Base-by-base conservation (phyloP, 73 alveolate species). In the Tetrahymena malaccensis region DNA sequence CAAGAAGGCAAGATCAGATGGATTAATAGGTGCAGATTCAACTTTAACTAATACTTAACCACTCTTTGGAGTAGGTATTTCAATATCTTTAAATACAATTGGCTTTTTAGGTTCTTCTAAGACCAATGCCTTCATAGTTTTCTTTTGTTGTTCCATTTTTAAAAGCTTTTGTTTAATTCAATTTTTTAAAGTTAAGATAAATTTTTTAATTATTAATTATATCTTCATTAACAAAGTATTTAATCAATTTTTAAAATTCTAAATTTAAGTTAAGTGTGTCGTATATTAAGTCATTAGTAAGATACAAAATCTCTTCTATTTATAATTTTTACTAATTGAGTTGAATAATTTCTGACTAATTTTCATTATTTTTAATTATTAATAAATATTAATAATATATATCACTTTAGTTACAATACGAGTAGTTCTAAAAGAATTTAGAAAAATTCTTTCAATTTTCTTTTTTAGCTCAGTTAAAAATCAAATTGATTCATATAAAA, bases 21-120 rank as follows among this genome's bases (percentile, higher is more conserved):
- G 99, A 96, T 98, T 95, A 33, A 97, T 89, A 22, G 99, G 98
- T 19, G 98, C 95, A 50, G 97, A 94, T 38, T 94, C 98, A 16
- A 98, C 97, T 93, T 94, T 96, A 33, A 98, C 84, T 19, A 98
- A 96, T 22, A 98, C 96, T 94, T 97, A 34, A 7, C 98, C 99
- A 25, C 89, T 70, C 3, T 84, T 38, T 12, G 98, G 96, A 12
- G 27, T 55, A 85, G 98, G 98, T 19, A 96, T 94, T 35, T 83
- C 96, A 43, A 96, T 34, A 33, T 94, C 97, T 31, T 34, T 84
- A 6, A 96, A 94, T 93, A 43, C 25, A 11, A 43, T 31, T 11
- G 93, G 93, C 93, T 94, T 84, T 35, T 94, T 94, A 31, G 31
- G 25, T 35, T 83, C 96, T 37, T 31, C 95, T 94, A 94, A 85